phyloP scores from a whole-genome alignment of 371 early-diverging fungal species.

The Mucor plumbeus region DNA sequence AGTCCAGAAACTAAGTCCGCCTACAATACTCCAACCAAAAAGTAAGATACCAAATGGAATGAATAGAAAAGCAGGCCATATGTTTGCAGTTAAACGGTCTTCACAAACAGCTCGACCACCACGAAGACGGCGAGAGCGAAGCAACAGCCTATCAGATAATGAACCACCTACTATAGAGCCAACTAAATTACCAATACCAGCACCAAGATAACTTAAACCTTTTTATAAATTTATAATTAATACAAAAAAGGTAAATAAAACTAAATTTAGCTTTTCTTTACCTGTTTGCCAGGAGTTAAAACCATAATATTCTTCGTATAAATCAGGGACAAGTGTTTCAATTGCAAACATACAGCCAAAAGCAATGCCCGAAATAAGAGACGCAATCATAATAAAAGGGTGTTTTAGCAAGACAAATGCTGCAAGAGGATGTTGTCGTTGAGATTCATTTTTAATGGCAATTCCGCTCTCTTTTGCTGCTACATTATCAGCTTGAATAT shows the following conservation, averaged over 20 bases:
- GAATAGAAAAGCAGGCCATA: constrained; percentile 43
- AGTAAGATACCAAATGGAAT: constrained; percentile 48
- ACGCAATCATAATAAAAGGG: constrained; percentile 52
- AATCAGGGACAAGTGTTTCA: constrained; percentile 48
- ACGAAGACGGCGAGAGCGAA: constrained; percentile 39
- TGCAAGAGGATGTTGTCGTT: constrained; percentile 33
- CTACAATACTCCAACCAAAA: constrained; percentile 49
- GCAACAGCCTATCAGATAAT: constrained; percentile 43
- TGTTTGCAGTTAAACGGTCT: constrained; percentile 46
- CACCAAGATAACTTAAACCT: constrained; percentile 35
- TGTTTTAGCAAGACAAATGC: constrained; percentile 48
- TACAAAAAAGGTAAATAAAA: not conserved
- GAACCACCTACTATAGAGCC: constrained; percentile 42
- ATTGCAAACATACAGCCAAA: constrained; percentile 60
- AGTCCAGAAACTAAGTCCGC: constrained; percentile 35
- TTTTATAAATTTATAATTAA: not conserved
- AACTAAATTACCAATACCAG: constrained; percentile 33
- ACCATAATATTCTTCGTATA: constrained; percentile 37
- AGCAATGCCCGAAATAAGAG: constrained; percentile 51
- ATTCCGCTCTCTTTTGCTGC: not conserved
- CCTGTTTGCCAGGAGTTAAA: constrained; percentile 51
- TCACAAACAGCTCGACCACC: constrained; percentile 46
- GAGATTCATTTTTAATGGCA: not conserved
- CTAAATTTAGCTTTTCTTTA: not conserved
- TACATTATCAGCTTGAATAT: no score